These are phyloP conservation scores for Hebeloma cylindrosporum DNA, from an alignment of 768 basidiomycete species.

Conservation along the genomic window DNA sequence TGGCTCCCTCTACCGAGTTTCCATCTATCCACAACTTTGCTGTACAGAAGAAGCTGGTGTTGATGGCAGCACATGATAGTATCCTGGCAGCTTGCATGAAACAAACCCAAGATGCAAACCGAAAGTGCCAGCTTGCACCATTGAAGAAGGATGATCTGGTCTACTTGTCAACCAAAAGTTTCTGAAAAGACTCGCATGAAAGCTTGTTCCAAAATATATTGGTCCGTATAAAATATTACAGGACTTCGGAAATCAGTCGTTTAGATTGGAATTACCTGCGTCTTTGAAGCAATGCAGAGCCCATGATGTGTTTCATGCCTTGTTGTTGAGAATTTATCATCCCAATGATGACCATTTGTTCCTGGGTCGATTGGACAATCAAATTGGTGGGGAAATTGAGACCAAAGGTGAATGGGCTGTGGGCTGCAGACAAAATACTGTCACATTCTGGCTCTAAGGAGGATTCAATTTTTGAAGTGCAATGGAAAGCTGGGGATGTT, in stretches of 20 bases:
- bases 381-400: slow-evolving; percentile 21
- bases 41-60: slow-evolving; percentile 11
- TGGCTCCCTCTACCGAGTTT: neutral
- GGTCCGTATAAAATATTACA: slow-evolving; percentile 8
- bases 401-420: slow-evolving; percentile 21
- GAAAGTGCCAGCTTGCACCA: slow-evolving; percentile 7
- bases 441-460: slow-evolving; percentile 2
- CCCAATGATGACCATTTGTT: slow-evolving; percentile 34
- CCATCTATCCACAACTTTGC: slow-evolving; percentile 14
- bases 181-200: slow-evolving; percentile 11
- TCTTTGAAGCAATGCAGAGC: slow-evolving; percentile 18
- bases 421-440: slow-evolving; percentile 13
- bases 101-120: slow-evolving; percentile 28
- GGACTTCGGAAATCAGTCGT: slow-evolving; percentile 10
- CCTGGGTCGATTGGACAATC: slow-evolving; percentile 23
- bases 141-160: slow-evolving; percentile 9
- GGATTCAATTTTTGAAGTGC: slow-evolving; percentile 6
- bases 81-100: slow-evolving; percentile 26
- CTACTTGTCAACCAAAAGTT: slow-evolving; percentile 15
- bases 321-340: slow-evolving; percentile 23
- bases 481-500: slow-evolving; percentile 15
- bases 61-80: slow-evolving; percentile 33
- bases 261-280: neutral
- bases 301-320: slow-evolving; percentile 27
- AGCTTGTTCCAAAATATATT: slow-evolving; percentile 16